Evolutionary conservation across 1,284 basidiomycete genomes (phyloP).

Genomic region (Fomitiporia mediterranea): DNA sequence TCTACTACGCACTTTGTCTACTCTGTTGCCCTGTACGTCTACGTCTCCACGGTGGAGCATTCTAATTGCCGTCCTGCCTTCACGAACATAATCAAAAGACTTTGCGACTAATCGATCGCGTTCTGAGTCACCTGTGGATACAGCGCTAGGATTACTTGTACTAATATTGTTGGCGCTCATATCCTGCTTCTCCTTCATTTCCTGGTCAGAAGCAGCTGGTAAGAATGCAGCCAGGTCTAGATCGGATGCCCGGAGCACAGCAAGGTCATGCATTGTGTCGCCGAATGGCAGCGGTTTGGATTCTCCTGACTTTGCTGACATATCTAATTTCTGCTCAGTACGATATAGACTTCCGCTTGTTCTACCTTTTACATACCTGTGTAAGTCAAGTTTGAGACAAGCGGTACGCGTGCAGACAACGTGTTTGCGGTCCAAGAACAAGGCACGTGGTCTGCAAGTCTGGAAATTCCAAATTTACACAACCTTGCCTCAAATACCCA

Average conservation of each 20-base stretch:
- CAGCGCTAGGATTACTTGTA: not conserved
- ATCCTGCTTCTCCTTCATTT: conserved; percentile 20
- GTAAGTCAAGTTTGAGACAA: too few relatives aligned
- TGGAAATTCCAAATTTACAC: too few relatives aligned
- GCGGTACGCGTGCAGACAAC: too few relatives aligned
- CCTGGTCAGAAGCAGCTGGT: conserved; percentile 20
- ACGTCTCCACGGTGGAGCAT: conserved; percentile 49
- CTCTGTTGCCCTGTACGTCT: conserved; percentile 42
- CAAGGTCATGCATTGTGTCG: conserved; percentile 66
- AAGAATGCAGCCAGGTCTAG: conserved; percentile 46
- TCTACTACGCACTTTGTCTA: conserved; percentile 47
- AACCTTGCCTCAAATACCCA: too few relatives aligned
- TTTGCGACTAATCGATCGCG: conserved; percentile 13
- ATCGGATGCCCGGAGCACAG: conserved; percentile 58
- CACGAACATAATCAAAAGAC: conserved; percentile 37
- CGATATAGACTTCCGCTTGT: too few relatives aligned
- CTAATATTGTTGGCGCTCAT: conserved; percentile 30
- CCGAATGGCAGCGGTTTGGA: conserved; percentile 42
- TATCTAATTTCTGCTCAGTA: not conserved
- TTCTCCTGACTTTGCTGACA: conserved; percentile 11
- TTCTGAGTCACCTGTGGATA: conserved; percentile 1
- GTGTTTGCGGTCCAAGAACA: too few relatives aligned
- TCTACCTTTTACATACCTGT: too few relatives aligned
- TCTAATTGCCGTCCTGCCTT: conserved; percentile 50
- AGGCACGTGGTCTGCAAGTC: too few relatives aligned